Conservation (phyloP, 2,329 filamentous ascomycete genomes). For the Fusarium tupiense region DNA sequence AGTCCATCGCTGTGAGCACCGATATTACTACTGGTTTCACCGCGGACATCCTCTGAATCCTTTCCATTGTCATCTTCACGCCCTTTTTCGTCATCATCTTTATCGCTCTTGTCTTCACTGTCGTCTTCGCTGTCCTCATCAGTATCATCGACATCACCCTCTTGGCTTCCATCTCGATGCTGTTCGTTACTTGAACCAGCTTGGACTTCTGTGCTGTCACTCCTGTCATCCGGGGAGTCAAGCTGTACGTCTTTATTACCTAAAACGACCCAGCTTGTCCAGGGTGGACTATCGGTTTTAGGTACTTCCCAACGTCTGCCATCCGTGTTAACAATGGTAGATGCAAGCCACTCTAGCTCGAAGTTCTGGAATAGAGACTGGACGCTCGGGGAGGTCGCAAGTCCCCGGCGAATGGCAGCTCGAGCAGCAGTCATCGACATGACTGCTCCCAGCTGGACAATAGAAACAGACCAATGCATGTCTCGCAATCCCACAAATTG, state of each 20-base stretch:
- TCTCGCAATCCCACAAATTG: background rate
- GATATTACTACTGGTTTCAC: no score
- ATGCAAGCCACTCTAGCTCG: background rate
- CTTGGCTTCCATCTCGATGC: no score
- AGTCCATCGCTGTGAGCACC: no score
- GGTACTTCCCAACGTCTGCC: background rate
- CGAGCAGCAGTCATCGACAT: background rate
- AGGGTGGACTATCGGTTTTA: no score
- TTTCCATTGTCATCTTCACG: no score
- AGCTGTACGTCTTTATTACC: background rate
- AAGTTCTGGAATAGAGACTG: background rate
- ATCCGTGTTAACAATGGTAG: background rate
- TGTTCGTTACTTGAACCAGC: rapidly evolving
- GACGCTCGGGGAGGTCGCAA: background rate
- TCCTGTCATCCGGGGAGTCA: rapidly evolving
- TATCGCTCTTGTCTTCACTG: no score
- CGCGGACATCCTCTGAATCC: no score
- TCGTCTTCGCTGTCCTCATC: no score
- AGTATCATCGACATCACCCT: no score
- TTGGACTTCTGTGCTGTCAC: rapidly evolving
- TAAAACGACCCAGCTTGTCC: background rate
- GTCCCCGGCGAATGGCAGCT: background rate
- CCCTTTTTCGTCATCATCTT: no score
- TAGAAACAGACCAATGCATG: background rate
- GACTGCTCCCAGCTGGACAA: background rate